Evolutionary conservation across 2,329 filamentous ascomycete species (phyloP), one percentile per base, ranked within the genome.

Genomic region (Colletotrichum horii): DNA sequence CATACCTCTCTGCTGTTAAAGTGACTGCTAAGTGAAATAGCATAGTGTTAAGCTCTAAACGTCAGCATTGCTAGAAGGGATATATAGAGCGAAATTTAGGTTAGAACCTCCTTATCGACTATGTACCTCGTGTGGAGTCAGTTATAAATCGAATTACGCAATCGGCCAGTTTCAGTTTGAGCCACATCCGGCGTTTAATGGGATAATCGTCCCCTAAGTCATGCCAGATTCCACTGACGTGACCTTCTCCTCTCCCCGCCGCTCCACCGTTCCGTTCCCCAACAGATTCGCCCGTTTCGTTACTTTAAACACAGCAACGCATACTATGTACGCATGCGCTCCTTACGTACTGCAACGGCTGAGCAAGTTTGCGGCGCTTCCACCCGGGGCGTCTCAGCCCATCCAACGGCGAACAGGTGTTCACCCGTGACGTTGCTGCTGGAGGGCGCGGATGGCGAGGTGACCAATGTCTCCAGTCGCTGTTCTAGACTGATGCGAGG

Each of bases 181-280:
- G n/a, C n/a, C n/a, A n/a, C n/a, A n/a, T n/a, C n/a, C n/a, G n/a
- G n/a, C n/a, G n/a, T n/a, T n/a, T n/a, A n/a, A n/a, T n/a, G n/a
- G n/a, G n/a, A n/a, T 76, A 69, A 74, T 66, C 65, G 65, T 74
- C 22, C 34, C 28, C 22, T n/a, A 73, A 69, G 64, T 69, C 70
- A 76, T 76, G 70, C 70, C 74, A 74, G 74, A 55, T 60, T 65
- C 74, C 48, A 52, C 64, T 76, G 64, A 52, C 56, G 58, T 68
- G 74, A 48, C 60, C 34, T 64, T 43, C 62, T 34, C 55, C 26
- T 30, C 69, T 26, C 55, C 66, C 69, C 70, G 65, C 36, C 69
- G 32, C 55, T 72, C 69, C 70, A 69, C 65, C 65, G 58, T 65
- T 36, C 56, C 43, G 43, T 52, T 52, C 60, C 66, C 70, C 48